These are phyloP conservation scores for Nematocida major DNA, from an alignment of 371 early-diverging fungal genomes.

Conservation along the genomic window DNA sequence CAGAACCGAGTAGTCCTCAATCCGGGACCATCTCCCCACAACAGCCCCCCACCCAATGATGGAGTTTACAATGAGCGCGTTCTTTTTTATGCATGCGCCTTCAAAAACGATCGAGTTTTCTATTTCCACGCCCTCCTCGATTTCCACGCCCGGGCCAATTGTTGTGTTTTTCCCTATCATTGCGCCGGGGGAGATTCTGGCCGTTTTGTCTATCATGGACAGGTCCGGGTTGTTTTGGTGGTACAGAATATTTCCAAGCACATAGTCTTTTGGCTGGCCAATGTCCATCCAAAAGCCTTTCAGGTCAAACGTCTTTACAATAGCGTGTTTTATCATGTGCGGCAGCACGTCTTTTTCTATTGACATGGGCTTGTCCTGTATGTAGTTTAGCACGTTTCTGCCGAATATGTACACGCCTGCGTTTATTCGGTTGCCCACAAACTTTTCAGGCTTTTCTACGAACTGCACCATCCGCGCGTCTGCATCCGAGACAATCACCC, in stretches of 20 bases:
- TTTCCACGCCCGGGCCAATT: slow-evolving; percentile 74
- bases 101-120: slow-evolving; percentile 80
- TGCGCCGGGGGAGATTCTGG: slow-evolving; percentile 80
- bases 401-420: slow-evolving; percentile 95
- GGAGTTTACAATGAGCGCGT: slow-evolving; percentile 76
- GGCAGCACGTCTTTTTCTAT: slow-evolving; percentile 93
- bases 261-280: slow-evolving; percentile 93
- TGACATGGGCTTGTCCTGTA: slow-evolving; percentile 68
- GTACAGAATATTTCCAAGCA: slow-evolving; percentile 84
- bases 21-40: slow-evolving; percentile 37
- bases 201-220: slow-evolving; percentile 78
- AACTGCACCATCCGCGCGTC: slow-evolving; percentile 74
- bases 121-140: slow-evolving; percentile 70
- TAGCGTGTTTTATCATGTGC: slow-evolving; percentile 72
- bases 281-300: slow-evolving; percentile 99
- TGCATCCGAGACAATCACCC: slow-evolving; percentile 74
- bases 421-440: slow-evolving; percentile 88
- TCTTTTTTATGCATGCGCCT: slow-evolving; percentile 74
- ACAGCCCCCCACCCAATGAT: slow-evolving; percentile 88
- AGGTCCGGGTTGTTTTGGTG: slow-evolving; percentile 68
- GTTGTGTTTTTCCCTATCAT: slow-evolving; percentile 82
- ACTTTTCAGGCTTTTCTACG: slow-evolving; percentile 91
- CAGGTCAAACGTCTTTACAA: slow-evolving; percentile 80
- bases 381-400: slow-evolving; percentile 78
- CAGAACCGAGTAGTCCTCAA: slow-evolving; percentile 40